Base-by-base conservation (phyloP, 2,329 filamentous ascomycete species). In the Diplodia intermedia region DNA sequence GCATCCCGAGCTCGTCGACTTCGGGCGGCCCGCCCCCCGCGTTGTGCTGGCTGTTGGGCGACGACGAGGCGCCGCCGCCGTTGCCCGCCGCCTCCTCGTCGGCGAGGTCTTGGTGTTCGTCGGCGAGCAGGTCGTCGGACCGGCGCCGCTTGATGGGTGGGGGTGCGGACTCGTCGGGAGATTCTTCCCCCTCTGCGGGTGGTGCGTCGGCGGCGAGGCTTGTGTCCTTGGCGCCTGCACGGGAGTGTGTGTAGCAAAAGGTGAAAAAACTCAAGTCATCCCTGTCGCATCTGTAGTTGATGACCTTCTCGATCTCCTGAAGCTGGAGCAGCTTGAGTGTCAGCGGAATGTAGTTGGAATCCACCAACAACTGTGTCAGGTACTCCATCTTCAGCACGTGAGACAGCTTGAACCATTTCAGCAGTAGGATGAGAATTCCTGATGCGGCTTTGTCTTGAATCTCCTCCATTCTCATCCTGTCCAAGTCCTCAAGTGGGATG, bases 331-430 rank as follows among this genome's bases (percentile, higher is more conserved):
- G 88, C 81, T 98, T 98, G 38, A 99, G 82, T 29, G 97, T 91
- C 36, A 99, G 83, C 0, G 94, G 94, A 7, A 99, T 85, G 77
- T 97, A 99, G 78, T 97, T 98, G 4, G 93, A 95, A 79, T 99
- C 95, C 33, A 99, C 86, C 12, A 99, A 83, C 2, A 99, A 86
- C 76, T 99, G 95, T 0, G 93, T 94, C 75, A 99, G 83, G 75
- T 97, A 98, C 80, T 99, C 95, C 72, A 95, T 97, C 77, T 97
- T 97, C 71, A 99, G 83, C 33, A 98, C 87, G 77, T 99, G 95
- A 68, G 93, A 97, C 66, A 97, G 84, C 78, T 97, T 96, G 74
- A 98, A 90, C 95, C 95, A 99, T 79, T 98, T 99, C 69, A 98
- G 78, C 54, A 98, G 80, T n/a, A 97, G 83, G 33, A 99, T 82